Percentiles rank a stretch among this genome's conserved stretches.
Conservation (phyloP, 2,329 filamentous ascomycete species). For the Rugonectria rugulosa region DNA sequence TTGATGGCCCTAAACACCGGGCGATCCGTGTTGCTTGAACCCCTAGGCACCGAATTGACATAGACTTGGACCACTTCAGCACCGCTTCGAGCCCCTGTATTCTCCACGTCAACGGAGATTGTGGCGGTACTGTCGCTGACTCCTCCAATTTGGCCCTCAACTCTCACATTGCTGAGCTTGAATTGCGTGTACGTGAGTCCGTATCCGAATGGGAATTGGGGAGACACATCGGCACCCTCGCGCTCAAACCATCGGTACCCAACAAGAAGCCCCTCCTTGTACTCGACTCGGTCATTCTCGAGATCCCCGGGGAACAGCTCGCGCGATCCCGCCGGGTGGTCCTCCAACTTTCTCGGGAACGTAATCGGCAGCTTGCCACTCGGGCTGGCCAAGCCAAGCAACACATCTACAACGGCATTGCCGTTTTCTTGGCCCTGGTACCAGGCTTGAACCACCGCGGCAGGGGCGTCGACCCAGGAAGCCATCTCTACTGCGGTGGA, state of each 20-base stretch:
- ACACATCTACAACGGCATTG: conserved; percentile 44
- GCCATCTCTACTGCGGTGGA: conserved; percentile 62
- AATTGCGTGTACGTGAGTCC: neutral
- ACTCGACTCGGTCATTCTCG: neutral
- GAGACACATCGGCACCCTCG: neutral
- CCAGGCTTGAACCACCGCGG: conserved; percentile 69
- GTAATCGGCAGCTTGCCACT: neutral
- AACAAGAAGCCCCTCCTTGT: neutral
- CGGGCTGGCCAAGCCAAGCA: neutral
- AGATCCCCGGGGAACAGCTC: too few relatives aligned
- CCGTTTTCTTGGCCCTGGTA: conserved; percentile 72
- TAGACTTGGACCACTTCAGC: neutral
- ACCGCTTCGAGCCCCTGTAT: conserved; percentile 1
- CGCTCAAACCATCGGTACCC: neutral
- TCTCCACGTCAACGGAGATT: neutral
- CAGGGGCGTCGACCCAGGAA: conserved; percentile 60
- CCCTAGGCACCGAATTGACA: too few relatives aligned
- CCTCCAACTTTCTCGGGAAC: neutral
- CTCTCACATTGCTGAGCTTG: neutral
- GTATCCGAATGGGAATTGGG: neutral
- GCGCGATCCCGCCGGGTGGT: neutral
- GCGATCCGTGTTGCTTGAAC: too few relatives aligned
- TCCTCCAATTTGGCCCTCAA: neutral
- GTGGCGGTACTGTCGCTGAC: neutral
- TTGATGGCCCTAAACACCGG: too few relatives aligned